These are phyloP conservation scores for Thielaviopsis musarum DNA, from an alignment of 2,329 filamentous ascomycete species.

Conservation along the genomic window DNA sequence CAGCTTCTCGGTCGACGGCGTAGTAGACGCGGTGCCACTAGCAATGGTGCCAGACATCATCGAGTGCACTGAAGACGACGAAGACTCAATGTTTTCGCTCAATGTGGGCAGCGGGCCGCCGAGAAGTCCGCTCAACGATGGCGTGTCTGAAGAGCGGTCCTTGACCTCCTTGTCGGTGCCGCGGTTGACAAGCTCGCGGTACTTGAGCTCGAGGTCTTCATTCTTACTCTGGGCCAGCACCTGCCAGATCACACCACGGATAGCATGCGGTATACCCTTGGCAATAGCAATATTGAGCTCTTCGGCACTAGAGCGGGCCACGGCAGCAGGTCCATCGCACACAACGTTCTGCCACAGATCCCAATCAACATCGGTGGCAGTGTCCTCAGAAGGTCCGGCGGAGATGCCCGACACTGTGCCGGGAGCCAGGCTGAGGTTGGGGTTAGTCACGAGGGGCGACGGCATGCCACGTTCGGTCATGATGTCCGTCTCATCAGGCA, in stretches of 20 bases:
- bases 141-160: constrained; percentile 39
- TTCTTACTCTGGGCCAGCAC: constrained; percentile 92
- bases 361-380: constrained; percentile 80
- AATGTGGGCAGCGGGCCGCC: constrained; percentile 40
- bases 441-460: constrained; percentile 38
- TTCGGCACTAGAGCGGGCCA: constrained; percentile 73
- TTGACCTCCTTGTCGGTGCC: constrained; percentile 63
- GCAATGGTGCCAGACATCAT: constrained; percentile 49
- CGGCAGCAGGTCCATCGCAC: constrained; percentile 78
- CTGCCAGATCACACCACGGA: constrained; percentile 98
- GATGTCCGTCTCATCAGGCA: constrained; percentile 14
- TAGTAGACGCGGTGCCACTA: constrained; percentile 34
- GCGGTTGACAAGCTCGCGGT: constrained; percentile 60
- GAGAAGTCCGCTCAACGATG: constrained; percentile 32
- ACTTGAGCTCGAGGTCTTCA: constrained; percentile 73
- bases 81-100: constrained; percentile 55
- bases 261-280: constrained; percentile 82
- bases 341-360: constrained; percentile 95
- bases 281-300: constrained; percentile 85
- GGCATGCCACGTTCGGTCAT: constrained; percentile 15
- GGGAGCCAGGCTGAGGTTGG: constrained; percentile 58
- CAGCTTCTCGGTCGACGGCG: constrained; percentile 34
- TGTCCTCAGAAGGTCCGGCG: constrained; percentile 53
- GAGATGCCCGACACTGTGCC: constrained; percentile 74
- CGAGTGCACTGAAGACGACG: constrained; percentile 71